Evolutionary conservation across 257 asterid genomes (phyloP), one percentile per base, ranked within the genome.

Genomic region (Echium plantagineum): DNA sequence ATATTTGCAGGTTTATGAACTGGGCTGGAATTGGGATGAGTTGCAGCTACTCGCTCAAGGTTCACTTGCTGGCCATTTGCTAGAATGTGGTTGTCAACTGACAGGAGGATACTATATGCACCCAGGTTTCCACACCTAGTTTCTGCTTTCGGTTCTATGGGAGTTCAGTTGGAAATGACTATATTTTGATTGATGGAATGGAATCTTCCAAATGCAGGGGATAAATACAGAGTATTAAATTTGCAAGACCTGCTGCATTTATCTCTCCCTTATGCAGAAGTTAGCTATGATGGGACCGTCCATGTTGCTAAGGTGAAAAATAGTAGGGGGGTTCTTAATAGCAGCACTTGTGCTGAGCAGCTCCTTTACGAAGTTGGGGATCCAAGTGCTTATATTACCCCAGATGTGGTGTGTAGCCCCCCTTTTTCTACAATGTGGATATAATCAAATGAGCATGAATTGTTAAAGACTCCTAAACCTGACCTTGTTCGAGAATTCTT

Each of bases 51-150:
- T 89, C 59, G 89, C 97, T 58, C 96, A 89, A 83, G 98, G 98
- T 72, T 78, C 95, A 59, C 74, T 89, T 69, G 89, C 86, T 63
- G 97, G 98, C 64, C 98, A 89, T 73, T 86, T 93, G 63, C 87
- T 93, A 67, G 98, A 93, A 76, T 93, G 98, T 68, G 97, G 98
- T 70, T 93, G 98, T 64, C 98, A 93, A 75, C 94, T 93, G 63
- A 93, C 98, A 18, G 98, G 98, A 69, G 98, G 98, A 53, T 93
- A 93, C 64, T 93, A 78, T 66, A 80, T 93, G 94, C 98, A 93
- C 74, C 97, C 97, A n/a, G 98, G 96, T 91, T 56, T 52, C 65
- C 53, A 52, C 48, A 54, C 59, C 52, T 54, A 31, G 46, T 61
- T 51, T 38, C 46, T 28, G 28, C 59, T 60, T 58, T 20, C 38